A percentile compares a stretch with the other conserved stretches of the same genome.
Evolutionary conservation across 345 rosid genomes (phyloP).

Genomic region (Eucalyptus guilfoylei): DNA sequence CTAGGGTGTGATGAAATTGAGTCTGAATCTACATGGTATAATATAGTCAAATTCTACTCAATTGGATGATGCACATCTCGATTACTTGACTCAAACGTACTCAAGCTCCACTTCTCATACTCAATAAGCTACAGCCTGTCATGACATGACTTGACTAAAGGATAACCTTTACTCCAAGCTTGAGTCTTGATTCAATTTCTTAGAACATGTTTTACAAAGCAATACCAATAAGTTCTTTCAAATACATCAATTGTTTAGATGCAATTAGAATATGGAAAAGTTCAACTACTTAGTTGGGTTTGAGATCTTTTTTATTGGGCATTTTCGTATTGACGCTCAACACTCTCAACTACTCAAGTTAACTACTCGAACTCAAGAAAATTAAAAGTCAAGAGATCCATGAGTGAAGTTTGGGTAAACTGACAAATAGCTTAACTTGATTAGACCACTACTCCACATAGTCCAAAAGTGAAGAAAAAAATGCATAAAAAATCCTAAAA

Average conservation of each 20-base stretch:
- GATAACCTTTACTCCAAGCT: not conserved
- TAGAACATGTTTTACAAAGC: not conserved
- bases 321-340: not conserved
- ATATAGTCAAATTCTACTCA: not conserved
- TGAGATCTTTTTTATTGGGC: not conserved
- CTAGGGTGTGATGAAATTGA: not conserved
- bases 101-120: not conserved
- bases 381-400: not conserved
- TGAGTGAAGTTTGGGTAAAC: not conserved
- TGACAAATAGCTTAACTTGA: not conserved
- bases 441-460: not conserved
- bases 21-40: not conserved
- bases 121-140: not conserved
- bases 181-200: not conserved
- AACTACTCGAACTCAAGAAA: not conserved
- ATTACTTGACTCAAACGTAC: not conserved
- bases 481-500: not conserved
- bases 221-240: not conserved
- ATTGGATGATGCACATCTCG: not conserved
- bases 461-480: not conserved
- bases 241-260: not conserved
- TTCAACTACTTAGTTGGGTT: not conserved
- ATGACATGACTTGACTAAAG: not conserved
- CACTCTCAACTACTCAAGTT: not conserved
- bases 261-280: not conserved